Conservation (phyloP, 1,284 basidiomycete genomes). For the Chalciporus sp. region DNA sequence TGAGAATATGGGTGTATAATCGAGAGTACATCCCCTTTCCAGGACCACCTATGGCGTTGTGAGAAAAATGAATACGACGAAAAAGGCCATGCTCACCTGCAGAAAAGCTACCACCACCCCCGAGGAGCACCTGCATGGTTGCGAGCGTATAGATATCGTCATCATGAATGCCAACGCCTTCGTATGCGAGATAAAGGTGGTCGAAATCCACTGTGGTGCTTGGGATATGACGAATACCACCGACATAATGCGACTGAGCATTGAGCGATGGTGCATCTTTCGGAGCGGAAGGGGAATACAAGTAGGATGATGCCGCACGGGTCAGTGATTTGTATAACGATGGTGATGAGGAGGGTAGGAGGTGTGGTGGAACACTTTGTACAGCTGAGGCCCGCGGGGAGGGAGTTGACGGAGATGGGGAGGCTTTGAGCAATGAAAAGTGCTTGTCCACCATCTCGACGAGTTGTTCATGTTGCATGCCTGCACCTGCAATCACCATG, state of each 20-base stretch:
- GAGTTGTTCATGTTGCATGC: slow-evolving; percentile 88
- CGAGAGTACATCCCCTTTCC: slow-evolving; percentile 99
- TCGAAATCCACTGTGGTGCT: slow-evolving; percentile 80
- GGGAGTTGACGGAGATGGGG: slow-evolving; percentile 34
- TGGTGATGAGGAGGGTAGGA: slow-evolving; percentile 54
- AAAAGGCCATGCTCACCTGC: slow-evolving; percentile 58
- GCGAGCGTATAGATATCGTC: slow-evolving; percentile 95
- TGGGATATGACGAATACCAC: slow-evolving; percentile 79
- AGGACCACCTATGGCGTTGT: slow-evolving; percentile 69
- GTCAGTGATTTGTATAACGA: slow-evolving; percentile 69
- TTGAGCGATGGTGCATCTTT: slow-evolving; percentile 33
- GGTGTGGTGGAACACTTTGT: slow-evolving; percentile 48
- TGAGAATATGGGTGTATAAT: slow-evolving; percentile 96
- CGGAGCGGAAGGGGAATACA: slow-evolving; percentile 51
- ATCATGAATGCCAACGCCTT: slow-evolving; percentile 91
- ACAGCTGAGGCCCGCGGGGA: slow-evolving; percentile 36
- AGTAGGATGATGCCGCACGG: slow-evolving; percentile 70
- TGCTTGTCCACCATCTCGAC: slow-evolving; percentile 84
- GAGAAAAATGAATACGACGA: slow-evolving; percentile 8
- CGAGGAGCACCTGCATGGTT: slow-evolving; percentile 93
- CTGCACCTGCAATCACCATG: slow-evolving; percentile 93
- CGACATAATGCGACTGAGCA: slow-evolving; percentile 75
- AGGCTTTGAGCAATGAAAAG: slow-evolving; percentile 73
- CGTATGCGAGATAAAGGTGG: slow-evolving; percentile 92
- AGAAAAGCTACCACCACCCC: slow-evolving; percentile 94